phyloP scores from a whole-genome alignment of 495 filamentous ascomycete genomes.

The Talaromyces stipitatus region DNA sequence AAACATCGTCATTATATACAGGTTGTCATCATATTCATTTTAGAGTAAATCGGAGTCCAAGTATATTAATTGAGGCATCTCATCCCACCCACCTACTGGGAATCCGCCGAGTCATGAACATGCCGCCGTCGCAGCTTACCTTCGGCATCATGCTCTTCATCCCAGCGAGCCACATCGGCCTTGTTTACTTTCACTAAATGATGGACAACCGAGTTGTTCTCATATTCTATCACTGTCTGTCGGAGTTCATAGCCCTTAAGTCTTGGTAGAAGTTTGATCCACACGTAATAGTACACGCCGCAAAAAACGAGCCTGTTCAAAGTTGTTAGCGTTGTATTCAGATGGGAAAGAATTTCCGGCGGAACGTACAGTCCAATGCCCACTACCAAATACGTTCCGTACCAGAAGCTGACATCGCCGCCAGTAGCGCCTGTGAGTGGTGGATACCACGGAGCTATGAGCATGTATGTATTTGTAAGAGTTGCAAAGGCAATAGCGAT shows the following conservation, averaged over 20 bases:
- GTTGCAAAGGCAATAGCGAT: constrained; percentile 47
- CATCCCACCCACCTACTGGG: background rate
- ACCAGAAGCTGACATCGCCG: constrained; percentile 61
- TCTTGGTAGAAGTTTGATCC: constrained; percentile 45
- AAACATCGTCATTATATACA: too few species aligned
- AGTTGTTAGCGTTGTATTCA: background rate
- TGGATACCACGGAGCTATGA: constrained; percentile 61
- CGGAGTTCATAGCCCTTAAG: constrained; percentile 44
- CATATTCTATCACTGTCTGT: constrained; percentile 42
- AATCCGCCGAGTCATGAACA: background rate
- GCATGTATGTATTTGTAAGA: constrained; percentile 44
- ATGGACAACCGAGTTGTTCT: constrained; percentile 44
- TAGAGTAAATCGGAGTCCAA: too few species aligned
- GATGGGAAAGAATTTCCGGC: background rate
- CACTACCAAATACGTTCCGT: constrained; percentile 52
- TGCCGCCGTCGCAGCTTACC: constrained; percentile 19
- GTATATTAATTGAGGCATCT: too few species aligned
- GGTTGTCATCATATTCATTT: too few species aligned
- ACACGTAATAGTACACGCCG: constrained; percentile 48
- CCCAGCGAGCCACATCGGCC: constrained; percentile 41
- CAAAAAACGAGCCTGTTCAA: constrained; percentile 36
- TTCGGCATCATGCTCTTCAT: constrained; percentile 47
- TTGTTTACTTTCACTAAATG: constrained; percentile 46
- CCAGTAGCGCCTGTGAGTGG: constrained; percentile 46
- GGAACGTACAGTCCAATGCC: constrained; percentile 48